Percentiles rank a stretch among this genome's conserved stretches.
These are phyloP conservation scores for Psilocybe mexicana DNA, from an alignment of 1,284 basidiomycete species.

Conservation along the genomic window DNA sequence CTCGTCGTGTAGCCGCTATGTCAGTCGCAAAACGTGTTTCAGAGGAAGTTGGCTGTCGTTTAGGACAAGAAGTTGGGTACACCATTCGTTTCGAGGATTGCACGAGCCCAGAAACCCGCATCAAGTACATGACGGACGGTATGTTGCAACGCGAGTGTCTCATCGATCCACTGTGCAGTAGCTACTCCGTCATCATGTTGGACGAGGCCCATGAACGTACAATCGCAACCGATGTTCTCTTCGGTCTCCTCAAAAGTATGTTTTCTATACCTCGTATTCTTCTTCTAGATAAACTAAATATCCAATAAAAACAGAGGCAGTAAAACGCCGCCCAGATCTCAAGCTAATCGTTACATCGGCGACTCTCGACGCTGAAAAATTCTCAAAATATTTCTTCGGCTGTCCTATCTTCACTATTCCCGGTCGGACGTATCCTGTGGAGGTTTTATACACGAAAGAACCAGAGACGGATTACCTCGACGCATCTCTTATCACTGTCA, in stretches of 20 bases:
- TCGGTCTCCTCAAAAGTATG: slow-evolving; percentile 94
- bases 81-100: slow-evolving; percentile 99
- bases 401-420: slow-evolving; percentile 99
- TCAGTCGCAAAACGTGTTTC: slow-evolving; percentile 99
- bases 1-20: slow-evolving; percentile 97
- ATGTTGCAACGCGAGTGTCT: slow-evolving; percentile 98
- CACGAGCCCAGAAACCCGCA: slow-evolving; percentile 95
- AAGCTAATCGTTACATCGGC: slow-evolving; percentile 99
- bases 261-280: slow-evolving; percentile 18
- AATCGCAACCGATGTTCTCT: slow-evolving; percentile 96
- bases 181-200: slow-evolving; percentile 96
- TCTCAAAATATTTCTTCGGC: slow-evolving; percentile 97
- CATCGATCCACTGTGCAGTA: slow-evolving; percentile 90
- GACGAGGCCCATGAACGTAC: slow-evolving; percentile 99
- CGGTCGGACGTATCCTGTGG: slow-evolving; percentile 97
- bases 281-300: slow-evolving; percentile 18
- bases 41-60: slow-evolving; percentile 95
- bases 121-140: slow-evolving; percentile 99
- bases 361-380: slow-evolving; percentile 99
- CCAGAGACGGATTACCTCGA: slow-evolving; percentile 99
- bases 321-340: slow-evolving; percentile 91
- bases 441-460: slow-evolving; percentile 97
- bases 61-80: slow-evolving; percentile 98
- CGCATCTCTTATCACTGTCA: slow-evolving; percentile 96
- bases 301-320: slow-evolving; percentile 66